Evolutionary conservation across 768 basidiomycete genomes (phyloP).

Genomic region (Termitomyces sp.): DNA sequence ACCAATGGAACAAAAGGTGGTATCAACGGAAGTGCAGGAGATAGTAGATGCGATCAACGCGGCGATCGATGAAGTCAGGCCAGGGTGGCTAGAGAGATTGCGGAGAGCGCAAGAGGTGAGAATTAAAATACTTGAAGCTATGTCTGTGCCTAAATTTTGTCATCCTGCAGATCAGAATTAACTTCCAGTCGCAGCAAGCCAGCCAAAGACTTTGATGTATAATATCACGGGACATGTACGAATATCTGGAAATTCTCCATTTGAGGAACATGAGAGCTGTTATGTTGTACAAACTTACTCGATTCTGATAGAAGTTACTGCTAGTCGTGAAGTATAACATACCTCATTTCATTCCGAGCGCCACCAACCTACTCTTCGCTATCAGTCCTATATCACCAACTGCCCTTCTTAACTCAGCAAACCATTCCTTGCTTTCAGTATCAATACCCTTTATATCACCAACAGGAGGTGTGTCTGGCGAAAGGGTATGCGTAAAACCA

Average conservation of each 20-base stretch:
- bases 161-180: constrained; percentile 11
- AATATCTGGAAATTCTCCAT: background rate
- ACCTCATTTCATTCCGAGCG: constrained; percentile 34
- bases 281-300: background rate
- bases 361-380: constrained; percentile 59
- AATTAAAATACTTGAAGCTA: background rate
- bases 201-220: constrained; percentile 9
- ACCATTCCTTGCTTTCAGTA: constrained; percentile 46
- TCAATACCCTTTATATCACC: constrained; percentile 31
- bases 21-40: constrained; percentile 38
- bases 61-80: constrained; percentile 46
- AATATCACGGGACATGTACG: background rate
- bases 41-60: constrained; percentile 50
- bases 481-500: constrained; percentile 43
- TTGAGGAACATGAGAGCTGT: background rate
- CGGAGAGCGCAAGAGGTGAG: constrained; percentile 45
- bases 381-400: constrained; percentile 70
- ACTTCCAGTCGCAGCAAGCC: constrained; percentile 7
- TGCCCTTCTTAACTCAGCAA: constrained; percentile 62
- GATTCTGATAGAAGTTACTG: background rate
- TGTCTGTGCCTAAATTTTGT: background rate
- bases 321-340: background rate
- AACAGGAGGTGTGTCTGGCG: constrained; percentile 33
- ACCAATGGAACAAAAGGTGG: constrained; percentile 33
- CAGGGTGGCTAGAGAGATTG: constrained; percentile 57